Evolutionary conservation across 1,139 yeast genomes (phyloP), one percentile per base, ranked within the genome.

Genomic region (Ogataea hybrid): DNA sequence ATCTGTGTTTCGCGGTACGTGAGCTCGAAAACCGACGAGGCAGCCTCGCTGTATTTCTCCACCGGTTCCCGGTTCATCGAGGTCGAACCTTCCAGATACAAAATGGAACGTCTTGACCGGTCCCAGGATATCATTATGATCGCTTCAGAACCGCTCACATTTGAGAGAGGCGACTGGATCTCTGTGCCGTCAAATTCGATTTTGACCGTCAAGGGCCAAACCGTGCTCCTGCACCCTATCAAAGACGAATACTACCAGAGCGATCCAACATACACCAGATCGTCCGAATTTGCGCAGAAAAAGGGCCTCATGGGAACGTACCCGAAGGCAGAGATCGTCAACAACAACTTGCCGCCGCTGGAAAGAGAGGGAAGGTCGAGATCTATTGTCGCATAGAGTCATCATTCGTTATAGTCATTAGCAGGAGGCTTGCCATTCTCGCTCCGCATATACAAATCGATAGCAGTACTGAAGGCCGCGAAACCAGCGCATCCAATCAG

Each of bases 141-240:
- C 33, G 96, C 98, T 2, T 84, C 95, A 27, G 98, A 92, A 59
- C 98, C 98, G 0, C 71, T 92, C 45, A 92, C 98, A 0, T 92
- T 92, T 64, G 97, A 92, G 67, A 70, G 98, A 45, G 92, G 92
- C 30, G 98, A 92, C 65, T 92, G 98, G 98, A 85, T 92, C 46
- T 84, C 96, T 14, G 95, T 92, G 1, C 98, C 97, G 2, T 84
- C 97, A 3, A 92, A 92, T 62, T 84, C 97, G 2, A 68, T 84
- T 3, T 63, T 92, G n/a, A 85, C 96, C 1, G 82, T 92, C 46
- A 82, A 82, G 50, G 82, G 79, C 43, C 95, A 89, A 58, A 87
- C 95, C 1, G 95, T 92, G 7, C 69, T 92, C 41, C 69, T 92
- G 70, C 96, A 90, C 58, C 98, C 98, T 1, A 85, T 92, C 28